These are phyloP conservation scores for Castanospermum australe DNA, from an alignment of 306 rosid genomes.

Conservation along the genomic window DNA sequence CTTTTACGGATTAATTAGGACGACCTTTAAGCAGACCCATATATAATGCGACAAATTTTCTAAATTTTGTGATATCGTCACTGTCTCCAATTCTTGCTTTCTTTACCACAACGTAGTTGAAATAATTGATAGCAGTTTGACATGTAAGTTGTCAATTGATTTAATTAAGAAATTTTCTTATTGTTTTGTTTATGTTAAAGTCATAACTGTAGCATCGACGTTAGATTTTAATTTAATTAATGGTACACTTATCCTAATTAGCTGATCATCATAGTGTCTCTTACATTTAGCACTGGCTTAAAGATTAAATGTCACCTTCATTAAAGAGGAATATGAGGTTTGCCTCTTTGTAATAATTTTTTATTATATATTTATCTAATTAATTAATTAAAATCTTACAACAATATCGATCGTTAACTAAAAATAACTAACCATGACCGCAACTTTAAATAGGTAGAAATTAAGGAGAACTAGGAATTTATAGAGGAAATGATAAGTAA, in stretches of 20 bases:
- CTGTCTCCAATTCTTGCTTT: slow-evolving; percentile 16
- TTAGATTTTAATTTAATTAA: neutral
- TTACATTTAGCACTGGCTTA: neutral
- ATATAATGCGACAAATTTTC: neutral
- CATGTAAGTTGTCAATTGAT: neutral
- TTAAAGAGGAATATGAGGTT: too few species aligned
- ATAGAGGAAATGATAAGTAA: neutral
- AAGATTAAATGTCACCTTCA: too few species aligned
- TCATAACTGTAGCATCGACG: neutral
- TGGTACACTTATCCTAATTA: neutral
- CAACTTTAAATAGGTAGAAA: neutral
- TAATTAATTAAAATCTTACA: neutral
- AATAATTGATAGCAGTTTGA: slow-evolving; percentile 1
- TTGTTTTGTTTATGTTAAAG: neutral
- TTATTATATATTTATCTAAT: neutral
- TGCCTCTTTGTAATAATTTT: too few species aligned
- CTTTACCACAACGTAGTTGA: neutral
- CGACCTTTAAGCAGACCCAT: slow-evolving; percentile 14
- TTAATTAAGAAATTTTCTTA: neutral
- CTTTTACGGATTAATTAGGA: neutral
- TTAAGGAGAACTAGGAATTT: neutral
- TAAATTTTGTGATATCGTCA: slow-evolving; percentile 16
- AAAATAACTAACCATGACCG: neutral
- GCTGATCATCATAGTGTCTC: neutral
- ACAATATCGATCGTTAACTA: neutral